Base-by-base conservation (phyloP, 176 grass and related monocot genomes). In the Juncus effusus region DNA sequence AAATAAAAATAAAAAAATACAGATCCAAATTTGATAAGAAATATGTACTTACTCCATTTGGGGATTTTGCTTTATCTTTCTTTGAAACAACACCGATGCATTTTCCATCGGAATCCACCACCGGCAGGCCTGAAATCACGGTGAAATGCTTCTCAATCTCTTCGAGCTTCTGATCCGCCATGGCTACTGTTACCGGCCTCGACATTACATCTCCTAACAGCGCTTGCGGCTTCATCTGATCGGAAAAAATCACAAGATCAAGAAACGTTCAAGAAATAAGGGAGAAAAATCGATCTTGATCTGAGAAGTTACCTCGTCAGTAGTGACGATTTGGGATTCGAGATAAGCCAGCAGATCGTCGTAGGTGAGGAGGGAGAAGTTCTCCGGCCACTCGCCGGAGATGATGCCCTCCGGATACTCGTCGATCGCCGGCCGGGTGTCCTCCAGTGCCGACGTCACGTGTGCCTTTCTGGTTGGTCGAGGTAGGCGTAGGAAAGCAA, bases 331-430 rank as follows among this genome's bases (percentile, higher is more conserved):
- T 67, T 90, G 83, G n/a, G 75, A 77, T 64, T 90, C 91, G 37
- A 95, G 81, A 75, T 90, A 90, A n/a, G 80, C 86, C 54, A 79
- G 56, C 54, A 87, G 74, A 56, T 90, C 86, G 42, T 69, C 67
- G 75, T 87, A 87, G 81, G 70, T 82, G 67, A 92, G 70, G 10
- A 87, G 72, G 13, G 81, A 93, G 72, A 82, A 71, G 59, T 87
- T 93, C 1, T 77, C 85, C 5, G 85, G 67, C 81, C 84, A 88
- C 55, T 94, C 90, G 3, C 90, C 85, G 1, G 85, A 95, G 16
- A 95, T 82, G 74, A 95, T 73, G 10, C 85, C 82, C 77, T 95
- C 85, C 0, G 90, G 82, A 52, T 95, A 63, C 79, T 95, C 90
- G 54, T 82, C 91, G 51, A 90, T 74, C 12, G 63, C 60, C 72